Evolutionary conservation across 2,329 filamentous ascomycete species (phyloP).

Genomic region (Botryosphaeria agaves): DNA sequence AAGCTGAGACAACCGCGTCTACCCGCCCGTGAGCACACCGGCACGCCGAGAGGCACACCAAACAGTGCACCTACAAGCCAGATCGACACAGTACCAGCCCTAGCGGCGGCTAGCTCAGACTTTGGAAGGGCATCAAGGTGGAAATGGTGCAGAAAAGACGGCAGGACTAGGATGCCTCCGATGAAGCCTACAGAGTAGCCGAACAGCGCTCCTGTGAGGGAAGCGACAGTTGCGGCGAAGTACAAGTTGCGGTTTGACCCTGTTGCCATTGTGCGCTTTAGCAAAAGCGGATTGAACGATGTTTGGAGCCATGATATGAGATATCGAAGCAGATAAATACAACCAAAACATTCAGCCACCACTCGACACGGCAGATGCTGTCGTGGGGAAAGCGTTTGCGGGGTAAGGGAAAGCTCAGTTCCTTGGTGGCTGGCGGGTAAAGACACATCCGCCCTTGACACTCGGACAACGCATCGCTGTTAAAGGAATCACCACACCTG

Average conservation of each 20-base stretch:
- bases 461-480: too few relatives aligned
- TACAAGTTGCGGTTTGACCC: constrained; percentile 4
- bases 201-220: constrained; percentile 7
- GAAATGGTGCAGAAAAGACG: constrained; percentile 10
- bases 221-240: constrained; percentile 7
- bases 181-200: constrained; percentile 12
- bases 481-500: too few relatives aligned
- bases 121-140: constrained; percentile 5
- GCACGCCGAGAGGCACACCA: constrained; percentile 5
- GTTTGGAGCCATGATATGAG: too few relatives aligned
- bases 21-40: constrained; percentile 3
- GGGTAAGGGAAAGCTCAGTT: too few relatives aligned
- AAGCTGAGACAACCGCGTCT: constrained; percentile 3
- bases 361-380: too few relatives aligned
- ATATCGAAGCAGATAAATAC: too few relatives aligned
- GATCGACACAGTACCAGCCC: constrained; percentile 2
- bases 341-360: too few relatives aligned
- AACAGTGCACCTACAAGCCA: constrained; percentile 6
- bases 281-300: too few relatives aligned
- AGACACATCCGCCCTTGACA: too few relatives aligned
- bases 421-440: too few relatives aligned
- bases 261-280: not conserved
- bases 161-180: constrained; percentile 9
- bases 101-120: constrained; percentile 2
- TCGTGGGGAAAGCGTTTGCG: too few relatives aligned